Evolutionary conservation across 495 filamentous ascomycete species (phyloP).

Genomic region (Oidiodendron maius): DNA sequence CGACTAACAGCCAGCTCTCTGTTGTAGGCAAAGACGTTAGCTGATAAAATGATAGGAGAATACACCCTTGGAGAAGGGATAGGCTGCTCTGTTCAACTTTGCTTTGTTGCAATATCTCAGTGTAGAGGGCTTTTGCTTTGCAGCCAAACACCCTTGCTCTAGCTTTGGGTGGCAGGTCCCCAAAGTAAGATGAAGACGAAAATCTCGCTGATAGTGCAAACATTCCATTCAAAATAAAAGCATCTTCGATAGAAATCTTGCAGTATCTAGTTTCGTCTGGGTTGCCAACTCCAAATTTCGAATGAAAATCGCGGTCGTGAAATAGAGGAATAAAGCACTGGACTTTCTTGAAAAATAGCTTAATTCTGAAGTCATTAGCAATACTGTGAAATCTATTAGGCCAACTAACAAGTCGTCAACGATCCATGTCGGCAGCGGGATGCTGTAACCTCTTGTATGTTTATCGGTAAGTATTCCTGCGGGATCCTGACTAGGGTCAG

Average conservation of each 20-base stretch:
- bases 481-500: not conserved
- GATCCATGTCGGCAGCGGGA: not conserved
- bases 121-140: not conserved
- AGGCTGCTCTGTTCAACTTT: not conserved
- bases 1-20: not conserved
- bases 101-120: not conserved
- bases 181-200: not conserved
- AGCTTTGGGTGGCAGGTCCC: not conserved
- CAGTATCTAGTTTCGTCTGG: not conserved
- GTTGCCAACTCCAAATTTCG: not conserved
- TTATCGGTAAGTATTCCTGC: not conserved
- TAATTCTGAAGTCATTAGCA: not conserved
- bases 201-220: not conserved
- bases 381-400: not conserved
- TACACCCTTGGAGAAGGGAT: not conserved
- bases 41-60: not conserved
- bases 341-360: not conserved
- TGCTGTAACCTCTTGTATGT: not conserved
- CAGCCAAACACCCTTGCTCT: not conserved
- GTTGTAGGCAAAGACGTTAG: not conserved
- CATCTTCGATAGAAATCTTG: not conserved
- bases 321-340: not conserved
- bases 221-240: not conserved
- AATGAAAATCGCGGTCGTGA: not conserved
- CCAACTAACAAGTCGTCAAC: not conserved